These are phyloP conservation scores for Boletus reticuloceps DNA, from an alignment of 768 basidiomycete genomes.

Conservation along the genomic window DNA sequence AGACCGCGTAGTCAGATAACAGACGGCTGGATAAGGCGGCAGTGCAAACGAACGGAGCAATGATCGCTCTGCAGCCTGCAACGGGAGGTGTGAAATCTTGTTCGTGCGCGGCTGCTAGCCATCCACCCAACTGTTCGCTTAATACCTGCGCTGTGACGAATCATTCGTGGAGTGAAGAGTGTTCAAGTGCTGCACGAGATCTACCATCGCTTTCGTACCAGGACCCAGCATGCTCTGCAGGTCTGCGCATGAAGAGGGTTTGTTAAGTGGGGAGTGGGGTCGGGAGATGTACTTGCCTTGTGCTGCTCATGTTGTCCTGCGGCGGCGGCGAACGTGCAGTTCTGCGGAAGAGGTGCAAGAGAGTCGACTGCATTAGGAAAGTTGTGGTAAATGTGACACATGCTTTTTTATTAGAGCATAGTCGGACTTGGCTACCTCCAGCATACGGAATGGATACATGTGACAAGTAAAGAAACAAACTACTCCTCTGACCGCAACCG, in stretches of 20 bases:
- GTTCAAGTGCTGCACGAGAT: slow-evolving; percentile 16
- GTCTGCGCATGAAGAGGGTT: slow-evolving; percentile 31
- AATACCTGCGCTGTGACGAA: slow-evolving; percentile 51
- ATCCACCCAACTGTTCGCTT: slow-evolving; percentile 55
- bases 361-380: slow-evolving; percentile 25
- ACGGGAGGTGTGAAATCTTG: slow-evolving; percentile 64
- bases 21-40: neutral
- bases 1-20: slow-evolving; percentile 7
- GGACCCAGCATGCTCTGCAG: slow-evolving; percentile 81
- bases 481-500: slow-evolving; percentile 95
- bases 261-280: neutral
- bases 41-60: slow-evolving; percentile 75
- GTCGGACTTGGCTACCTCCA: slow-evolving; percentile 47
- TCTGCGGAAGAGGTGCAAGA: slow-evolving; percentile 16
- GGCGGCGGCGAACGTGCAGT: slow-evolving; percentile 7
- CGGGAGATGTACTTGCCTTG: slow-evolving; percentile 23
- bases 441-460: slow-evolving; percentile 50
- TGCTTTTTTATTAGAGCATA: slow-evolving; percentile 39
- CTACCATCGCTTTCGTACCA: slow-evolving; percentile 83
- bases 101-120: slow-evolving; percentile 58
- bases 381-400: slow-evolving; percentile 9
- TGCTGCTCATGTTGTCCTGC: slow-evolving; percentile 21
- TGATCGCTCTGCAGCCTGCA: slow-evolving; percentile 76
- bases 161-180: slow-evolving; percentile 13
- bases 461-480: slow-evolving; percentile 39